Base-by-base conservation (phyloP, 805 yeast genomes). In the Yarrowia yakushimensis region DNA sequence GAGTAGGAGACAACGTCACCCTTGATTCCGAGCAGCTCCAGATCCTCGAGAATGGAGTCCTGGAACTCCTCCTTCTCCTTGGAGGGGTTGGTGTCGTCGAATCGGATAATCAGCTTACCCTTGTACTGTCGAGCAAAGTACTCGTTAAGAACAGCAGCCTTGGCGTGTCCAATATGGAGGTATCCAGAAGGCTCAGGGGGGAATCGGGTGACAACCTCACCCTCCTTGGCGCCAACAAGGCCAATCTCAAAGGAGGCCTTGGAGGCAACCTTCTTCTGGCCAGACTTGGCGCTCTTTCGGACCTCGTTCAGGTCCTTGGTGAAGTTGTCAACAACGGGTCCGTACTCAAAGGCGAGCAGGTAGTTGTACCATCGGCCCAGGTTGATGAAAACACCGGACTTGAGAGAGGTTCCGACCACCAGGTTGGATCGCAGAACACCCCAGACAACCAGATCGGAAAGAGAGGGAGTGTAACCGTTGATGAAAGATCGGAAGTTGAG, bases 111-210 rank as follows among this genome's bases (percentile, higher is more conserved):
- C 74, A 94, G 84, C 78, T 94, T 94, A 74, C 99, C 99, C 72
- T 94, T 88, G 82, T 93, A 94, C 72, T 84, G 87, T 70, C 90
- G 86, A 54, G 99, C 99, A 79, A 94, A 93, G 79, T 92, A 93
- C 77, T 94, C 94, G 79, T 94, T 94, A 74, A 94, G 82, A 64
- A 94, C 81, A 62, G 99, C 99, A 66, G 99, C 99, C 78, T 94
- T 94, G 65, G 97, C 99, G 74, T 94, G 99, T 69, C 99, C 99
- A 77, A 94, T 94, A 78, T 94, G 99, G 77, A 94, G 82, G 77
- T 92, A 94, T 78, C 99, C 99, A 78, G 96, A 89, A 65, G 99
- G 99, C 80, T 94, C 99, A 67, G 99, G 99, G 60, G 97, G 99
- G 85, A 94, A 94, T 79, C 99, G 88, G 62, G 99, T 96, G 62